Percentiles rank a stretch among this genome's conserved stretches.
Conservation (phyloP, 1,284 basidiomycete genomes). For the Malassezia globosa region DNA sequence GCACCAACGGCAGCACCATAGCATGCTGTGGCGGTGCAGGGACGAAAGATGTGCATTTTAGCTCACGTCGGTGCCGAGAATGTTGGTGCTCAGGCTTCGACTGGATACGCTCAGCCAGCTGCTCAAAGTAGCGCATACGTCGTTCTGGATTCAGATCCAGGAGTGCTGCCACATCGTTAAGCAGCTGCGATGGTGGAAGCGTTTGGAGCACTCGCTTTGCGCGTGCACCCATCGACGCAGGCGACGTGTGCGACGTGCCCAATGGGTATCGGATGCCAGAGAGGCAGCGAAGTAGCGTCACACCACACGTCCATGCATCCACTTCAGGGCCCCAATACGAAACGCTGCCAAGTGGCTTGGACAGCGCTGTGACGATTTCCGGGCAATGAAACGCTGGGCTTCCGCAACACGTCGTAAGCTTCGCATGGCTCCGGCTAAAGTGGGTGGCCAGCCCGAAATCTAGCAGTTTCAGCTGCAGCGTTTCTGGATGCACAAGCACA, state of each 20-base stretch:
- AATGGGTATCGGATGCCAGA: slow-evolving; percentile 52
- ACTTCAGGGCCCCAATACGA: slow-evolving; percentile 52
- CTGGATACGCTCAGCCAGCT: slow-evolving; percentile 22
- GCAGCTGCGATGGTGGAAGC: slow-evolving; percentile 47
- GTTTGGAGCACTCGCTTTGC: slow-evolving; percentile 50
- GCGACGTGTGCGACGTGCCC: slow-evolving; percentile 51
- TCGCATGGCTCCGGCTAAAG: slow-evolving; percentile 52
- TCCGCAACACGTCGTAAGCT: slow-evolving; percentile 55
- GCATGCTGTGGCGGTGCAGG: slow-evolving; percentile 50
- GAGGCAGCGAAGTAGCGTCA: slow-evolving; percentile 53
- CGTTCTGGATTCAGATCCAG: slow-evolving; percentile 50
- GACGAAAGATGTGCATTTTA: slow-evolving; percentile 52
- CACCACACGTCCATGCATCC: slow-evolving; percentile 54
- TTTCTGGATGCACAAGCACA: slow-evolving; percentile 49
- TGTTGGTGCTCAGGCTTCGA: not conserved
- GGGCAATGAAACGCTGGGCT: slow-evolving; percentile 52
- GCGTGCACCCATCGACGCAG: slow-evolving; percentile 50
- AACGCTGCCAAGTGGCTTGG: slow-evolving; percentile 51
- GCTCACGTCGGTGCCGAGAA: slow-evolving; percentile 32
- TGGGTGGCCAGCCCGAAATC: slow-evolving; percentile 55
- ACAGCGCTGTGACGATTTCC: slow-evolving; percentile 52
- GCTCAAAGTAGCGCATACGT: slow-evolving; percentile 50
- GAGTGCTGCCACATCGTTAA: slow-evolving; percentile 49
- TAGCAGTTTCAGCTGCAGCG: slow-evolving; percentile 49
- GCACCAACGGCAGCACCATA: slow-evolving; percentile 47